Percentiles rank a stretch among this genome's conserved stretches.
Conservation (phyloP, 345 rosid species). For the Salix udensis region DNA sequence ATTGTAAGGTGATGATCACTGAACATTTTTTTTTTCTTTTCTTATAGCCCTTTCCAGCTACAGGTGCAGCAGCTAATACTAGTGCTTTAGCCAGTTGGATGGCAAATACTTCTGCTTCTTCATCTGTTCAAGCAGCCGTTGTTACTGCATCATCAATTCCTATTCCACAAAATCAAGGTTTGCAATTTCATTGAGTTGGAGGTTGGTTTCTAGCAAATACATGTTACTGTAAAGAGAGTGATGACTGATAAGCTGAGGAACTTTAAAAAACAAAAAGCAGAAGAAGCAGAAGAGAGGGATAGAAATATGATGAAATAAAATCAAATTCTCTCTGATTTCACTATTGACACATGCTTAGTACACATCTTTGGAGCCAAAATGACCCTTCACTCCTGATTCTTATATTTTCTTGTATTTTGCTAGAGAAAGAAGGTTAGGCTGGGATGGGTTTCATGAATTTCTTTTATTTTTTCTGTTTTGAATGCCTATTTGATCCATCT, state of each 20-base stretch:
- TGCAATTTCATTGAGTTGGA: constrained; percentile 10
- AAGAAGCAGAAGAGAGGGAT: background rate
- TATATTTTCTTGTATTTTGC: background rate
- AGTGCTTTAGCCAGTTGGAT: constrained; percentile 83
- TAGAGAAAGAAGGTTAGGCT: background rate
- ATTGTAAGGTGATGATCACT: background rate
- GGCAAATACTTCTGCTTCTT: constrained; percentile 71
- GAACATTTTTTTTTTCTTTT: constrained; percentile 6
- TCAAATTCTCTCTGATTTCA: background rate
- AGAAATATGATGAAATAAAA: background rate
- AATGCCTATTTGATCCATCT: background rate
- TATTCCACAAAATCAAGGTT: constrained; percentile 75
- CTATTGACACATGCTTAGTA: background rate
- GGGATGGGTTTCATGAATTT: background rate
- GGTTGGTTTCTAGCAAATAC: background rate
- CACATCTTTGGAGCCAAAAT: background rate
- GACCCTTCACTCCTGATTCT: background rate
- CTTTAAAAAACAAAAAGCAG: too few species aligned
- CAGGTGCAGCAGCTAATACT: constrained; percentile 60
- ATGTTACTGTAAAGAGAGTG: background rate
- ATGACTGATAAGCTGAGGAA: background rate
- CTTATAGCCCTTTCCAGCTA: constrained; percentile 55
- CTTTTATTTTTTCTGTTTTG: background rate
- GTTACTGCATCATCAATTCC: constrained; percentile 77
- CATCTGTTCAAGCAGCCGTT: constrained; percentile 84